Conservation (phyloP, 2,329 filamentous ascomycete genomes). For the Pseudogymnoascus sp. region DNA sequence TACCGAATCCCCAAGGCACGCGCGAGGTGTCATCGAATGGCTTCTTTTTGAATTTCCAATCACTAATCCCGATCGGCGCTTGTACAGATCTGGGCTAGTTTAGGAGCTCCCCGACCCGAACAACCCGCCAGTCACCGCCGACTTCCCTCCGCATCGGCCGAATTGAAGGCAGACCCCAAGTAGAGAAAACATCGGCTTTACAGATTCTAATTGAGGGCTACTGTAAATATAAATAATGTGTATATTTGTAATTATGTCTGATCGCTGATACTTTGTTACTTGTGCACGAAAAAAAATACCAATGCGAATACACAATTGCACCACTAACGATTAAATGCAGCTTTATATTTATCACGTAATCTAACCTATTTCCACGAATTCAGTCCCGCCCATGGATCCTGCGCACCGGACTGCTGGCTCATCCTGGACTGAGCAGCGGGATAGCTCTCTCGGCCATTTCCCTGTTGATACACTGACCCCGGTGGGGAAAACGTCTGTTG, state of each 20-base stretch:
- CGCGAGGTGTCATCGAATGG: conserved; percentile 6
- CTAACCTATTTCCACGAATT: conserved; percentile 54
- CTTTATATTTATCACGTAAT: conserved; percentile 4
- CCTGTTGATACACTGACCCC: conserved; percentile 39
- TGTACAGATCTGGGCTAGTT: not conserved
- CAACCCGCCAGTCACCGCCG: not conserved
- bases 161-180: not conserved
- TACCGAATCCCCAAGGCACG: conserved; percentile 5
- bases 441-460: conserved; percentile 44
- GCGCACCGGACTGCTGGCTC: conserved; percentile 24
- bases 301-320: not conserved
- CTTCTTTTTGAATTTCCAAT: conserved; percentile 6
- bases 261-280: not conserved
- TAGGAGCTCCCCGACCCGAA: conserved; percentile 3
- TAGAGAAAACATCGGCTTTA: not conserved
- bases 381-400: conserved; percentile 63
- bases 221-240: not conserved
- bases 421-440: conserved; percentile 25
- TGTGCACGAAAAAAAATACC: too few relatives aligned
- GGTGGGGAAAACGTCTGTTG: conserved; percentile 40
- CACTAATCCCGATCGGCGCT: conserved; percentile 4
- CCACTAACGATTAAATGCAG: not conserved
- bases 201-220: not conserved
- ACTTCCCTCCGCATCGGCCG: not conserved
- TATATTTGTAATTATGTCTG: not conserved